Percentiles rank a stretch among this genome's conserved stretches.
phyloP scores from a whole-genome alignment of 1,284 basidiomycete genomes.

The Trametes sp. region DNA sequence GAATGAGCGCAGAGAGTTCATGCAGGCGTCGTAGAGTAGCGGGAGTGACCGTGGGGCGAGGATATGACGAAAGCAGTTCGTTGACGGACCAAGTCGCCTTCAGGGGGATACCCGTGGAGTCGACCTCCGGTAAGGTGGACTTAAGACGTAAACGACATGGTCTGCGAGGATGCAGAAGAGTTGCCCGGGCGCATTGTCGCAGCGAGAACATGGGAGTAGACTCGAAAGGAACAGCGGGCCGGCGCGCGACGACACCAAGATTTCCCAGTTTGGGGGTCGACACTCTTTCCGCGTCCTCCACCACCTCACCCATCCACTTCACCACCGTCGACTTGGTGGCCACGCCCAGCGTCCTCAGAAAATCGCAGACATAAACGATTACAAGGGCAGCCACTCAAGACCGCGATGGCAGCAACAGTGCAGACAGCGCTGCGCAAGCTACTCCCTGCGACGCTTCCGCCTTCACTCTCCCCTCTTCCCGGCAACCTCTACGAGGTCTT shows the following conservation, averaged over 20 bases:
- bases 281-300: constrained; percentile 25
- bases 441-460: constrained; percentile 59
- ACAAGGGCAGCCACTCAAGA: neutral
- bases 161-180: neutral
- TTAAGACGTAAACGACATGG: neutral
- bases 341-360: neutral
- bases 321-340: constrained; percentile 2
- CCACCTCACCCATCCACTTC: constrained; percentile 17
- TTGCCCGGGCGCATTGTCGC: constrained; percentile 6
- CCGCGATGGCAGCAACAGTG: constrained; percentile 35
- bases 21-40: constrained; percentile 67
- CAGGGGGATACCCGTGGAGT: constrained; percentile 66
- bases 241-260: constrained; percentile 12
- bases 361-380: neutral
- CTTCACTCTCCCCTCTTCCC: constrained; percentile 60
- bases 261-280: constrained; percentile 23
- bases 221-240: neutral
- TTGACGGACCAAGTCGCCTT: constrained; percentile 80
- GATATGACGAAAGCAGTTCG: constrained; percentile 76
- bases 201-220: constrained; percentile 24
- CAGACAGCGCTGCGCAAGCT: constrained; percentile 58
- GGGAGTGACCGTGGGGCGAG: constrained; percentile 64
- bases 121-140: constrained; percentile 45
- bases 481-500: constrained; percentile 76
- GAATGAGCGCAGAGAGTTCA: constrained; percentile 70